Conservation (phyloP, 2,329 filamentous ascomycete species). For the Talaromyces amestolkiae region DNA sequence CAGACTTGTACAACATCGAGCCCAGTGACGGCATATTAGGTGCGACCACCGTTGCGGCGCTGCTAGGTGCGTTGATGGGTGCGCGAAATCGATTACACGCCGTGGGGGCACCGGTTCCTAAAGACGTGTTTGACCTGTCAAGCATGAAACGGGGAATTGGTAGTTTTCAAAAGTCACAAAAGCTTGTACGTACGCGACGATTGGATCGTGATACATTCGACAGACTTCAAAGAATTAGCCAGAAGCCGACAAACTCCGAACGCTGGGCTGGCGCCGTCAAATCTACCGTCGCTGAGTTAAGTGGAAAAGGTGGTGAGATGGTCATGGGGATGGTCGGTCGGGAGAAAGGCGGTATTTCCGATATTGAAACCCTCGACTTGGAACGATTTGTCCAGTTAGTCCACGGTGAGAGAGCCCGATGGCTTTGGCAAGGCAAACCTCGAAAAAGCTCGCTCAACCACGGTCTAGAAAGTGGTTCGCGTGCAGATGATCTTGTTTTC, state of each 20-base stretch:
- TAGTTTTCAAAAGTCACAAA: slow-evolving; percentile 86
- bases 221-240: slow-evolving; percentile 75
- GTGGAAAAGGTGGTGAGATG: slow-evolving; percentile 90
- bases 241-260: slow-evolving; percentile 84
- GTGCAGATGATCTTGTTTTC: slow-evolving; percentile 44
- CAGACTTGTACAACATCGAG: slow-evolving; percentile 87
- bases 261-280: slow-evolving; percentile 93
- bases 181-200: slow-evolving; percentile 71
- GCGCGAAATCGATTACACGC: slow-evolving; percentile 86
- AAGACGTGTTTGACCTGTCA: slow-evolving; percentile 87
- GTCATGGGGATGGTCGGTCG: slow-evolving; percentile 91
- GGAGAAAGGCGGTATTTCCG: slow-evolving; percentile 85
- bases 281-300: slow-evolving; percentile 88
- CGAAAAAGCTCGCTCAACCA: slow-evolving; percentile 55
- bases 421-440: slow-evolving; percentile 91
- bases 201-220: slow-evolving; percentile 82
- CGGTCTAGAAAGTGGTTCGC: slow-evolving; percentile 31
- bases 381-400: slow-evolving; percentile 76
- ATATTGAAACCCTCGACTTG: slow-evolving; percentile 88
- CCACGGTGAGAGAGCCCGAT: slow-evolving; percentile 80
- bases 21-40: slow-evolving; percentile 90
- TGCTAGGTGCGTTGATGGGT: slow-evolving; percentile 85
- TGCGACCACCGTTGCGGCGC: slow-evolving; percentile 82
- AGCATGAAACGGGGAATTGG: slow-evolving; percentile 78
- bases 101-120: slow-evolving; percentile 76